These are phyloP conservation scores for Colletotrichum navitas DNA, from an alignment of 2,329 filamentous ascomycete genomes.

Conservation along the genomic window DNA sequence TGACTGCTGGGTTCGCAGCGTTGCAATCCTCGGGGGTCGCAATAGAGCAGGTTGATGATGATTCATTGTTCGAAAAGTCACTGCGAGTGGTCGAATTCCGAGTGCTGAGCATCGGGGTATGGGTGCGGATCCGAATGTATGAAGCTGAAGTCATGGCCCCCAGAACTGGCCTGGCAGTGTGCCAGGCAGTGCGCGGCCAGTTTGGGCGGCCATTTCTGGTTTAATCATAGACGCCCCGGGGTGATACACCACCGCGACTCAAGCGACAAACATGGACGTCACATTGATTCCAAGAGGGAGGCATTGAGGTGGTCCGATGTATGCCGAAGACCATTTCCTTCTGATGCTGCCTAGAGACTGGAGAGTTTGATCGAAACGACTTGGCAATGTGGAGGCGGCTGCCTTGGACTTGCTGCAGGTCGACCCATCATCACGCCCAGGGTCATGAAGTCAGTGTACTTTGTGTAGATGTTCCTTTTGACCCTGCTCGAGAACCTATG, in stretches of 20 bases:
- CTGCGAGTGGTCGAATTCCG: constrained; percentile 13
- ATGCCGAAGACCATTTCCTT: constrained; percentile 1
- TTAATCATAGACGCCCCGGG: constrained; percentile 14
- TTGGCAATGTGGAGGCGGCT: constrained; percentile 8
- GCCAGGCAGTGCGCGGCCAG: constrained; percentile 32
- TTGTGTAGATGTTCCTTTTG: constrained; percentile 4
- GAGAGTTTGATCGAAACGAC: constrained; percentile 1
- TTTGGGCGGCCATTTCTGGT: constrained; percentile 24
- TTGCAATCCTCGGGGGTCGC: constrained; percentile 5
- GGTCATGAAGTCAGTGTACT: constrained; percentile 24
- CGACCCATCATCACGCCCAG: not conserved
- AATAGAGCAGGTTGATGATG: not conserved
- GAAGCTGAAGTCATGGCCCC: constrained; percentile 15
- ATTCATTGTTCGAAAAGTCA: not conserved
- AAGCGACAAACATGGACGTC: constrained; percentile 15
- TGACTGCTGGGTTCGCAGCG: not conserved
- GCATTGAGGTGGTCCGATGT: constrained; percentile 11
- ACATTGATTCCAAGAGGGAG: not conserved
- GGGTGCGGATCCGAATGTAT: not conserved
- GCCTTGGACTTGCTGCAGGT: constrained; percentile 7
- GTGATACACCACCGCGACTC: constrained; percentile 6
- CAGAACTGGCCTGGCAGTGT: constrained; percentile 31
- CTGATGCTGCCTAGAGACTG: constrained; percentile 16
- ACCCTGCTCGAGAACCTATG: not conserved
- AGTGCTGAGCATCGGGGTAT: constrained; percentile 4